These are phyloP conservation scores for Deakozyma indianensis DNA, from an alignment of 805 yeast genomes.

Conservation along the genomic window DNA sequence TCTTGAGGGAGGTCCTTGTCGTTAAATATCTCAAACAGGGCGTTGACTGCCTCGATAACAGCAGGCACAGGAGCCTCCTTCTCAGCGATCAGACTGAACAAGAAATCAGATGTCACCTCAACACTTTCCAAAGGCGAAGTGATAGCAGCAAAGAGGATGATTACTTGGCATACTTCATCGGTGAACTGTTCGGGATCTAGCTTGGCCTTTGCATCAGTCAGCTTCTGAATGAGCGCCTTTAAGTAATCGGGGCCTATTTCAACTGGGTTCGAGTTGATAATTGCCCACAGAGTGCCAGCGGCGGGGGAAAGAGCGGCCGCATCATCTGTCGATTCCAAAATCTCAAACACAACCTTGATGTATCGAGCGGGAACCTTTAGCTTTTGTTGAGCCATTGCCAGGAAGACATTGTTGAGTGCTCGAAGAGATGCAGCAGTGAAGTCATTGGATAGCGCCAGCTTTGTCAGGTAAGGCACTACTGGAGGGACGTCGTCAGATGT, in stretches of 20 bases:
- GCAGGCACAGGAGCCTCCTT: slow-evolving; percentile 25
- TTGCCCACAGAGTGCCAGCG: slow-evolving; percentile 33
- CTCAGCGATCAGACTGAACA: slow-evolving; percentile 21
- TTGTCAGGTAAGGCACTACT: slow-evolving; percentile 4
- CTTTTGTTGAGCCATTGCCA: slow-evolving; percentile 29
- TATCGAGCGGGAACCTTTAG: slow-evolving; percentile 3
- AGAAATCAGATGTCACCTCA: slow-evolving; percentile 34
- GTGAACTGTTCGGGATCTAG: slow-evolving; percentile 16
- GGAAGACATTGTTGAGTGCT: slow-evolving; percentile 57
- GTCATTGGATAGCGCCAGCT: slow-evolving; percentile 12
- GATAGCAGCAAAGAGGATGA: slow-evolving; percentile 39
- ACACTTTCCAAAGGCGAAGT: slow-evolving; percentile 33
- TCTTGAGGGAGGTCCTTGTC: slow-evolving; percentile 61
- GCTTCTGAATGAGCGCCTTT: slow-evolving; percentile 13
- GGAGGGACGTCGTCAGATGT: slow-evolving; percentile 9
- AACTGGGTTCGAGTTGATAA: slow-evolving; percentile 12
- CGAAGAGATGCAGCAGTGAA: slow-evolving; percentile 43
- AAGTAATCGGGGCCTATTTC: slow-evolving; percentile 15
- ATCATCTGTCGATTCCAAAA: slow-evolving; percentile 9
- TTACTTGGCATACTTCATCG: slow-evolving; percentile 30
- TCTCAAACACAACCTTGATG: slow-evolving; percentile 4
- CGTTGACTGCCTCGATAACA: slow-evolving; percentile 46
- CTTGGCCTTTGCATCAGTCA: slow-evolving; percentile 6
- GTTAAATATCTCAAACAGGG: slow-evolving; percentile 64
- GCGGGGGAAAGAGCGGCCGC: slow-evolving; percentile 17